Base-by-base conservation (phyloP, 345 rosid genomes). In the Euphorbia lathyris region DNA sequence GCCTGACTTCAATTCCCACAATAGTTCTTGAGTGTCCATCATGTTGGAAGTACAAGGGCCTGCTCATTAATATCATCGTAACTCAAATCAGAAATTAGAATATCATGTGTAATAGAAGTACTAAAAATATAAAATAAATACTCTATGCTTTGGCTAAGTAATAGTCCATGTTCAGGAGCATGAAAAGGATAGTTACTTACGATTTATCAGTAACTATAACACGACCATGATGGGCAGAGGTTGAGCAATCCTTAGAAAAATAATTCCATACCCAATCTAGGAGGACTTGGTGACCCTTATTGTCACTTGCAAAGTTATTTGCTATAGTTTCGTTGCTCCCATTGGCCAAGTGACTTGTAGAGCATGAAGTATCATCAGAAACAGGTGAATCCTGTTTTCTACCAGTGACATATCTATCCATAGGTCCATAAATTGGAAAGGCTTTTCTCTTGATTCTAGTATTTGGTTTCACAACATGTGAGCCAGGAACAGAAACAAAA, bases 1-100 rank as follows among this genome's bases (percentile, higher is more conserved):
- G 86, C 63, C 63, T 80, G n/a, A 68, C 76, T 73, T 91, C 88
- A 74, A 91, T 86, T 65, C 97, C 97, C 64, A 89, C 75, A 40
- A 91, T 83, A 25, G 93, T 87, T 78, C 93, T 82, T 14, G 95
- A 91, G 76, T 89, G 97, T 29, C 95, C 97, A 63, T 89, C 90
- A 58, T 91, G 96, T 75, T 91, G 97, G 76, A 87, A 87, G 75
- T 91, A 91, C 70, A 91, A 84, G 7, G 97, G 96, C 80, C 96
- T 91, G 77, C 69, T 59, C 61, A 66, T 42, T 63, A 77, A 75
- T 36, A 26, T 72, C 47, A 19, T 58, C 64, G 62, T 67, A 32
- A 62, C 43, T 75, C 40, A 64, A 17, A 26, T 77, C 63, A 67
- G 34, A 43, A 67, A 14, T 9, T 10, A 61, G 29, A 58, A 66